A percentile compares a stretch with the other conserved stretches of the same genome.
Conservation (phyloP, 352 stramenopile species). For the Globisporangium paroecandrum region DNA sequence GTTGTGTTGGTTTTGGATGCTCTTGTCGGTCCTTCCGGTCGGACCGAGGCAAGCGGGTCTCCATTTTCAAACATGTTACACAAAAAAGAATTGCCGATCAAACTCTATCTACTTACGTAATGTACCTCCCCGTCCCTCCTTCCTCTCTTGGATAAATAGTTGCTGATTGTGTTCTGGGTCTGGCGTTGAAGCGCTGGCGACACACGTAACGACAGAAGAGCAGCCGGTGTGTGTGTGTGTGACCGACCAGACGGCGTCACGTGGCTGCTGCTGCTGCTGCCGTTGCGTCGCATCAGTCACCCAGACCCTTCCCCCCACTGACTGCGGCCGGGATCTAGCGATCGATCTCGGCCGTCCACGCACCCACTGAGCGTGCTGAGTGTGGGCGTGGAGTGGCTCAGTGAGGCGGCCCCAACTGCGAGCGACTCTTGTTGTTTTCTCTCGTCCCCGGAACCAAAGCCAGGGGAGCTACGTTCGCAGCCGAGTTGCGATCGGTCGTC, state of each 20-base stretch:
- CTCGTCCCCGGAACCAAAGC: neutral
- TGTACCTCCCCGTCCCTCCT: slow-evolving; percentile 1
- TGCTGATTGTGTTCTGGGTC: slow-evolving; percentile 1
- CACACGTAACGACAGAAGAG: slow-evolving; percentile 1
- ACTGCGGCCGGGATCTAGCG: slow-evolving; percentile 14
- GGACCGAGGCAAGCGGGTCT: slow-evolving; percentile 9
- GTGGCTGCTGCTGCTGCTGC: neutral
- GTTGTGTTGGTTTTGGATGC: neutral
- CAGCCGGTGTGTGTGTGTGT: neutral
- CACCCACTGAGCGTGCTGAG: neutral
- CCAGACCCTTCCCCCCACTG: neutral
- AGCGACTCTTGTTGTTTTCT: neutral
- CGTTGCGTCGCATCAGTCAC: neutral
- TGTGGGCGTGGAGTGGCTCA: neutral
- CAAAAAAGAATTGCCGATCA: slow-evolving; percentile 2
- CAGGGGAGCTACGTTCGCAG: slow-evolving; percentile 8
- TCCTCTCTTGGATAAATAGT: slow-evolving; percentile 7
- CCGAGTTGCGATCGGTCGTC: slow-evolving; percentile 8
- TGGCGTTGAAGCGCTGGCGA: neutral
- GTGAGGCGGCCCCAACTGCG: slow-evolving; percentile 11
- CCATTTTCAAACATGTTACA: slow-evolving; percentile 4
- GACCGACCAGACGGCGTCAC: neutral
- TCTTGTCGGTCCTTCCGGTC: slow-evolving; percentile 15
- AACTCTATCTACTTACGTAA: slow-evolving; percentile 13
- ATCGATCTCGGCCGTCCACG: slow-evolving; percentile 11